phyloP scores from a whole-genome alignment of 176 grass and related monocot genomes.

The Lolium multiflorum region DNA sequence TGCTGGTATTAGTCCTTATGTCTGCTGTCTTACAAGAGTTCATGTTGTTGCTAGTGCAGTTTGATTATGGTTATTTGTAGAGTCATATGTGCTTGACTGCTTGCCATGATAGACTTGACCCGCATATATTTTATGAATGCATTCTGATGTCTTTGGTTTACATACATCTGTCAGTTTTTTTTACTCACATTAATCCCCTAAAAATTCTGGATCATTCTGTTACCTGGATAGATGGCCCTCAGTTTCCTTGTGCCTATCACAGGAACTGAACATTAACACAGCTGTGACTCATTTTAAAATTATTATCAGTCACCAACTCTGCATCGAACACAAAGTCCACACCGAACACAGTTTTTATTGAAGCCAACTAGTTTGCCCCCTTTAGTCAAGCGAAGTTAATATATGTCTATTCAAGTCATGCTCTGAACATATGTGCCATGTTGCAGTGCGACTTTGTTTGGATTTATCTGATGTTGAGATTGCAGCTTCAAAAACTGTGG shows the following conservation, averaged over 20 bases:
- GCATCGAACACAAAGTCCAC: conserved; percentile 16
- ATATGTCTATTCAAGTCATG: conserved; percentile 25
- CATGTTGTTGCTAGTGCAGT: conserved; percentile 14
- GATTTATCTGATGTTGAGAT: neutral
- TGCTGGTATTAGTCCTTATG: conserved; percentile 75
- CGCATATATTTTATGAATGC: conserved; percentile 10
- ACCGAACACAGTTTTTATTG: neutral
- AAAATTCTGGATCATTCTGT: conserved; percentile 8
- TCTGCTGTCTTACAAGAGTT: conserved; percentile 15
- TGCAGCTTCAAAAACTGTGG: neutral
- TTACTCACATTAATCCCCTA: neutral
- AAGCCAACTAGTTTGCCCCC: conserved; percentile 32
- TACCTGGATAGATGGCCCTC: neutral
- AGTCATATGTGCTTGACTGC: conserved; percentile 6
- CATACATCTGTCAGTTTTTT: conserved; percentile 17
- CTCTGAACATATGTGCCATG: conserved; percentile 13
- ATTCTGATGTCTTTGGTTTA: conserved; percentile 51
- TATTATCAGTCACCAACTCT: conserved; percentile 7
- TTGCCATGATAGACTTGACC: conserved; percentile 10
- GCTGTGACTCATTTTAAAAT: neutral
- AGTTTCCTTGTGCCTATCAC: conserved; percentile 12
- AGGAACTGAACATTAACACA: conserved; percentile 25
- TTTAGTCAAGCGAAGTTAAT: conserved; percentile 3
- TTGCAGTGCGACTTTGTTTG: conserved; percentile 21
- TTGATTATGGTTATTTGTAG: conserved; percentile 39